Evolutionary conservation across 371 early-diverging fungal species (phyloP).

Genomic region (Mucor sp.): DNA sequence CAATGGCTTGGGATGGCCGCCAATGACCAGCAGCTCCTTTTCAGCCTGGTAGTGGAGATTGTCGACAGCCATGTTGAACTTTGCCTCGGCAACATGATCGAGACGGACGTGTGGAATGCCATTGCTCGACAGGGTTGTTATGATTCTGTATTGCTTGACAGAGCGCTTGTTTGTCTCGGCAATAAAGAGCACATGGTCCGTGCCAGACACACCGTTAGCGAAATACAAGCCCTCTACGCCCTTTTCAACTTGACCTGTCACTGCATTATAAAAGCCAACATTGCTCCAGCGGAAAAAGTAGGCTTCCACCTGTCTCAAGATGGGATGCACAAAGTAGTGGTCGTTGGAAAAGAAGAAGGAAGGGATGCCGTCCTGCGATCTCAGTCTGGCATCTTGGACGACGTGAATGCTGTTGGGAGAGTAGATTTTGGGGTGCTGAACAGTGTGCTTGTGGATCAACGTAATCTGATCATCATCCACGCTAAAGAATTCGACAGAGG

Average conservation of each 20-base stretch:
- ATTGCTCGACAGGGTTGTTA: neutral
- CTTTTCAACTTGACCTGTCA: slow-evolving; percentile 18
- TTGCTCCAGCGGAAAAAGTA: slow-evolving; percentile 26
- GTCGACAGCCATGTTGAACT: slow-evolving; percentile 36
- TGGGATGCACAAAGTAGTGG: slow-evolving; percentile 22
- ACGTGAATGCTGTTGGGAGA: slow-evolving; percentile 39
- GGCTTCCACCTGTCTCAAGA: slow-evolving; percentile 32
- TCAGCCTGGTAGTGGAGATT: slow-evolving; percentile 28
- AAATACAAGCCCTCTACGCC: slow-evolving; percentile 32
- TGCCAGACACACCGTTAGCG: slow-evolving; percentile 42
- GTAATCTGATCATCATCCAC: neutral
- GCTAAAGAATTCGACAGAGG: slow-evolving; percentile 31
- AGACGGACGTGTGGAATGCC: slow-evolving; percentile 13
- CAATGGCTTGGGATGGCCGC: slow-evolving; percentile 37
- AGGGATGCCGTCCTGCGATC: slow-evolving; percentile 37
- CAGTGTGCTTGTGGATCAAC: slow-evolving; percentile 24
- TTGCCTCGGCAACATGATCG: slow-evolving; percentile 12
- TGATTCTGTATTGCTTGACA: slow-evolving; percentile 30
- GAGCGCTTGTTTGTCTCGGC: slow-evolving; percentile 27
- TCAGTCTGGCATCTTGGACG: slow-evolving; percentile 19
- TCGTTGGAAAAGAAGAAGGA: slow-evolving; percentile 48
- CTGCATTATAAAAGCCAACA: slow-evolving; percentile 40
- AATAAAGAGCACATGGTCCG: slow-evolving; percentile 32
- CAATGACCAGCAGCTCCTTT: slow-evolving; percentile 25
- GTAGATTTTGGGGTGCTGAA: slow-evolving; percentile 27